Evolutionary conservation across 768 basidiomycete genomes (phyloP).

Genomic region (Vararia minispora): DNA sequence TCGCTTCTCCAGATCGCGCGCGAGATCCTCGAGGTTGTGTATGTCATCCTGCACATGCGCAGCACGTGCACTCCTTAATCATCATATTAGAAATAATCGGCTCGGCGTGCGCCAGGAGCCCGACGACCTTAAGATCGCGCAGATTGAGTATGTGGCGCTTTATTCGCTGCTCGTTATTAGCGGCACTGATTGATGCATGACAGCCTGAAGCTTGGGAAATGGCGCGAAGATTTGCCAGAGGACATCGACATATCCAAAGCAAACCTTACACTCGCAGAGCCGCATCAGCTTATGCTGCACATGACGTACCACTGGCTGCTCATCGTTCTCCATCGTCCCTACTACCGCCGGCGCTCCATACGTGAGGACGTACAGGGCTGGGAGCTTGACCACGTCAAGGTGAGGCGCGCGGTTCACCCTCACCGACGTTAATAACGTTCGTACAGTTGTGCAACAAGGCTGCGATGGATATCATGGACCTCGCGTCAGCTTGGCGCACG

Average conservation of each 20-base stretch:
- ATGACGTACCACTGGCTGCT: conserved; percentile 12
- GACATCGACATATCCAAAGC: conserved; percentile 12
- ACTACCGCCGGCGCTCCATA: conserved; percentile 9
- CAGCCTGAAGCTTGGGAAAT: conserved; percentile 12
- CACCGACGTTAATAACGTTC: background rate
- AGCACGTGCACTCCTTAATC: background rate
- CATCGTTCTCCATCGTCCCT: conserved; percentile 14
- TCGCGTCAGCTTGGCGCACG: conserved; percentile 9
- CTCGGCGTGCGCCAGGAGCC: conserved; percentile 5
- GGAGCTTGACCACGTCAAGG: conserved; percentile 12
- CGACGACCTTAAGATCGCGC: conserved; percentile 11
- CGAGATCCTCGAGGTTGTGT: conserved; percentile 11
- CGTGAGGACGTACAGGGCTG: conserved; percentile 2
- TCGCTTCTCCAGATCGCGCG: conserved; percentile 13
- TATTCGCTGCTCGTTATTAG: background rate
- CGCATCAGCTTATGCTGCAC: conserved; percentile 13
- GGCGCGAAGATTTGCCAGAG: conserved; percentile 10
- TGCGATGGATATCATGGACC: conserved; percentile 12
- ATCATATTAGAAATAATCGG: conserved; percentile 7
- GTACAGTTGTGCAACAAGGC: conserved; percentile 12
- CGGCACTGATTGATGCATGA: background rate
- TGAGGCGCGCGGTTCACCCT: background rate
- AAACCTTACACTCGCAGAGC: conserved; percentile 5
- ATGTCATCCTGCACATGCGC: background rate
- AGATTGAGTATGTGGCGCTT: conserved; percentile 10